These are phyloP conservation scores for Pseudocercospora macadamiae DNA, from an alignment of 2,329 filamentous ascomycete species.

Conservation along the genomic window DNA sequence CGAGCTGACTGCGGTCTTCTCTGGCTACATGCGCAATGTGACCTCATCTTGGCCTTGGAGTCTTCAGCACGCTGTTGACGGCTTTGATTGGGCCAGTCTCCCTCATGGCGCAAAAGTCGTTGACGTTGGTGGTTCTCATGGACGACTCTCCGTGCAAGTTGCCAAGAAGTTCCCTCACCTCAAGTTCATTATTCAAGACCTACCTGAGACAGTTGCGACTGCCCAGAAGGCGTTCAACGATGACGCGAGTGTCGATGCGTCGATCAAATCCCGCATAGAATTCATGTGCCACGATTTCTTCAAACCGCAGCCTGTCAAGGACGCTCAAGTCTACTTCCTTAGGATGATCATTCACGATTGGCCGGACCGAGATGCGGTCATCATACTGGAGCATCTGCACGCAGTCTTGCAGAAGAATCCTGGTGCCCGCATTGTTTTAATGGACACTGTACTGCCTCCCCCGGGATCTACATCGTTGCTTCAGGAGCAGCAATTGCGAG, in stretches of 20 bases:
- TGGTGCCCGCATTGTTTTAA: slow-evolving; percentile 32
- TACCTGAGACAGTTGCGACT: slow-evolving; percentile 33
- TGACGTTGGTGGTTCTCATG: slow-evolving; percentile 46
- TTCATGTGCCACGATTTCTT: slow-evolving; percentile 35
- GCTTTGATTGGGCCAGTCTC: slow-evolving; percentile 57
- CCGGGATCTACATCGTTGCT: slow-evolving; percentile 20
- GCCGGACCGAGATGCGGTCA: slow-evolving; percentile 28
- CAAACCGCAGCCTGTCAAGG: slow-evolving; percentile 30
- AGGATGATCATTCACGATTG: slow-evolving; percentile 35
- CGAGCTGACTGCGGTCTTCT: slow-evolving; percentile 25
- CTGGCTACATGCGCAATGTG: slow-evolving; percentile 30
- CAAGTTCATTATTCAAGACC: slow-evolving; percentile 51
- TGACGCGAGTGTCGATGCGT: slow-evolving; percentile 12
- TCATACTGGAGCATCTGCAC: slow-evolving; percentile 27
- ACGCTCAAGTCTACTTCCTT: slow-evolving; percentile 37
- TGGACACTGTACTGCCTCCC: slow-evolving; percentile 28
- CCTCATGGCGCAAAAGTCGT: slow-evolving; percentile 58
- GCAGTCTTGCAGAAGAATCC: slow-evolving; percentile 23
- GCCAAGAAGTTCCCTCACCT: slow-evolving; percentile 48
- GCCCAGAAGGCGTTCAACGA: slow-evolving; percentile 15
- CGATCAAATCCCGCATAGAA: slow-evolving; percentile 17
- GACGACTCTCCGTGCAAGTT: slow-evolving; percentile 47
- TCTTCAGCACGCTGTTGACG: slow-evolving; percentile 55
- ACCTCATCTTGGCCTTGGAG: slow-evolving; percentile 56
- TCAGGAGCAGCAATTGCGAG: slow-evolving; percentile 26